phyloP scores from a whole-genome alignment of 2,329 filamentous ascomycete species.

The Mollisia scopiformis region DNA sequence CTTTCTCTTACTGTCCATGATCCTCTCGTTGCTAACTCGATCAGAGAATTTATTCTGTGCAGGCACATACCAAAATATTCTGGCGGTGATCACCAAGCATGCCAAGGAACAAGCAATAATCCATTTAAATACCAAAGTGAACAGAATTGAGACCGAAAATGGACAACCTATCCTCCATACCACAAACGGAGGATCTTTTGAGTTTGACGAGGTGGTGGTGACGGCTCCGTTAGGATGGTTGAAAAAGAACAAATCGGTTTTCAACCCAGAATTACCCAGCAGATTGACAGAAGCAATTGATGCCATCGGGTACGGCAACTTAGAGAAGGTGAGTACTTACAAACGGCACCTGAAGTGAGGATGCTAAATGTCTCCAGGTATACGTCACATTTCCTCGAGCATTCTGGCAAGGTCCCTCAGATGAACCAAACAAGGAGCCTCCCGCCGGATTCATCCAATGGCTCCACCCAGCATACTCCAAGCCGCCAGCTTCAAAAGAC shows the following conservation, averaged over 20 bases:
- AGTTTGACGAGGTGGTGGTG: slow-evolving; percentile 49
- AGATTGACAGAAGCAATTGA: slow-evolving; percentile 49
- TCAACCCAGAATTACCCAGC: slow-evolving; percentile 46
- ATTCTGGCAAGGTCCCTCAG: slow-evolving; percentile 54
- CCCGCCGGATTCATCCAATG: slow-evolving; percentile 60
- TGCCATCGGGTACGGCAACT: slow-evolving; percentile 47
- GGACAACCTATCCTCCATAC: slow-evolving; percentile 21
- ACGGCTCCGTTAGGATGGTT: slow-evolving; percentile 55
- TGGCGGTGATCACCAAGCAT: slow-evolving; percentile 31
- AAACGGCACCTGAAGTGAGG: not conserved
- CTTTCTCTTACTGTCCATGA: not conserved
- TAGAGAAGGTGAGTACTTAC: slow-evolving; percentile 51
- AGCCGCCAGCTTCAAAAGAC: slow-evolving; percentile 48
- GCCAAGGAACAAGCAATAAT: slow-evolving; percentile 28
- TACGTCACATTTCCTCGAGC: slow-evolving; percentile 60
- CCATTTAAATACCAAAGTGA: slow-evolving; percentile 29
- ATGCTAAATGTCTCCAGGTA: slow-evolving; percentile 24
- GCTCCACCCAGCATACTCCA: slow-evolving; percentile 58
- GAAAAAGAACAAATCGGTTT: slow-evolving; percentile 44
- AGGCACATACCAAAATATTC: slow-evolving; percentile 36
- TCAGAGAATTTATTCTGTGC: slow-evolving; percentile 37
- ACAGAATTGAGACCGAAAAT: slow-evolving; percentile 15
- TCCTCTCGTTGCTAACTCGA: not conserved
- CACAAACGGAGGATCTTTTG: slow-evolving; percentile 17
- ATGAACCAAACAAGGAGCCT: slow-evolving; percentile 13